phyloP scores from a whole-genome alignment of 176 grass and related monocot genomes.

The Paspalum notatum region DNA sequence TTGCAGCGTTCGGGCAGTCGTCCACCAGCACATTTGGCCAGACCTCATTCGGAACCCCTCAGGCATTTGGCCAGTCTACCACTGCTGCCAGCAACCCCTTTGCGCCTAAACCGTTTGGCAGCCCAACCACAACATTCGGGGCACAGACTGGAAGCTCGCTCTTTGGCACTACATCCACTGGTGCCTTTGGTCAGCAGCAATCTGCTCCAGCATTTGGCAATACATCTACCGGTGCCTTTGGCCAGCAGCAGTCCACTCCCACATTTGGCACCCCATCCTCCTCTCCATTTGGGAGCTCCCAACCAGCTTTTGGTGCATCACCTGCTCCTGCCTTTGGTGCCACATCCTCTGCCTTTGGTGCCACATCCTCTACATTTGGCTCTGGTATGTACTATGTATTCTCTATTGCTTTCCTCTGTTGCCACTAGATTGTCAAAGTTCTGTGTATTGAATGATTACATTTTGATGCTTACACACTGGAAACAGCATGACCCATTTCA shows the following conservation, averaged over 20 bases:
- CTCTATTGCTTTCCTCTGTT: neutral
- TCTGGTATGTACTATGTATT: constrained; percentile 42
- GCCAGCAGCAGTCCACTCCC: constrained; percentile 57
- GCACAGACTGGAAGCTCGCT: constrained; percentile 58
- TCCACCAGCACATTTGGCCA: constrained; percentile 60
- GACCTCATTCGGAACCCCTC: constrained; percentile 59
- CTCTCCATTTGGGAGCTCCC: constrained; percentile 47
- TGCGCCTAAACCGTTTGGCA: constrained; percentile 76
- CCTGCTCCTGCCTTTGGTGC: constrained; percentile 51
- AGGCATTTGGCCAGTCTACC: constrained; percentile 63
- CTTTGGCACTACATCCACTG: constrained; percentile 61
- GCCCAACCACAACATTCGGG: constrained; percentile 56
- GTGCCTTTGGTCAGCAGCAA: constrained; percentile 67
- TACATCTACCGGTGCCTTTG: constrained; percentile 64
- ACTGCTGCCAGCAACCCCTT: constrained; percentile 64
- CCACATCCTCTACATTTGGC: constrained; percentile 61
- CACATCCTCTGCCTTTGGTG: constrained; percentile 62
- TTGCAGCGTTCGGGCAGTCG: constrained; percentile 60
- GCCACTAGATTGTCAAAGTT: neutral
- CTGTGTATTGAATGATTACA: neutral
- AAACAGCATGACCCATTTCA: neutral
- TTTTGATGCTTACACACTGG: neutral
- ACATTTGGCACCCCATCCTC: constrained; percentile 59
- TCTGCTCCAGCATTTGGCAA: constrained; percentile 43
- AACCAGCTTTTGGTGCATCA: constrained; percentile 48